Base-by-base conservation (phyloP, 2,329 filamentous ascomycete genomes). In the Aspergillus hiratsukae region DNA sequence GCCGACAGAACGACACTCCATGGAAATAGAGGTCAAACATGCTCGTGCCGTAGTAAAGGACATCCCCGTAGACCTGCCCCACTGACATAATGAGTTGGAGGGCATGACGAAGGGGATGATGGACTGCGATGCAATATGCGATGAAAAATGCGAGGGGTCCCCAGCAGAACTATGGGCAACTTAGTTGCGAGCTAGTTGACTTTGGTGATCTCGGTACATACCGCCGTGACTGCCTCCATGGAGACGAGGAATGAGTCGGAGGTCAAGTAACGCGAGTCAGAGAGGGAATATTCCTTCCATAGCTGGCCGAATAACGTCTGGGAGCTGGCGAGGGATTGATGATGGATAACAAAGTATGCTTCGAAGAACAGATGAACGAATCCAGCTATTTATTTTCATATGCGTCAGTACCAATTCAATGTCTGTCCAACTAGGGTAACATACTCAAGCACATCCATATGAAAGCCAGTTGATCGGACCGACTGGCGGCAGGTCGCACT, bases 251-350 rank as follows among this genome's bases (percentile, higher is more conserved):
- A 93, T 2, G 86, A 80, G 67, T 93, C 87, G 19, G 85, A 84
- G 1, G 86, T 90, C 59, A 95, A 76, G 66, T 96, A 96, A 31
- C 91, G 82, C 52, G 90, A 93, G 75, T 96, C 91, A 2, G 89
- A 91, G 29, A 91, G 81, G 1, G 88, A 81, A 69, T 96, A 96
- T 72, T 95, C 90, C 70, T 95, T 95, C 91, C 91, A 96, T 35
- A 95, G 80, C 76, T 95, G 89, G 1, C 87, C 89, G 57, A 91
- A 87, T 3, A 92, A 74, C 21, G 83, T 82, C 65, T 88, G 84
- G 57, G 82, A 82, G n/a, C 80, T 75, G 1, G 85, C 81, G 61
- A 93, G 76, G 23, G 72, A 73, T 11, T 74, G 69, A 64, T 87
- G 85, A 67, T 90, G 83, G 57, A 81, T 71, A 50, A 89, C 78